Evolutionary conservation across 768 basidiomycete genomes (phyloP).

Genomic region (Obba rivulosa): DNA sequence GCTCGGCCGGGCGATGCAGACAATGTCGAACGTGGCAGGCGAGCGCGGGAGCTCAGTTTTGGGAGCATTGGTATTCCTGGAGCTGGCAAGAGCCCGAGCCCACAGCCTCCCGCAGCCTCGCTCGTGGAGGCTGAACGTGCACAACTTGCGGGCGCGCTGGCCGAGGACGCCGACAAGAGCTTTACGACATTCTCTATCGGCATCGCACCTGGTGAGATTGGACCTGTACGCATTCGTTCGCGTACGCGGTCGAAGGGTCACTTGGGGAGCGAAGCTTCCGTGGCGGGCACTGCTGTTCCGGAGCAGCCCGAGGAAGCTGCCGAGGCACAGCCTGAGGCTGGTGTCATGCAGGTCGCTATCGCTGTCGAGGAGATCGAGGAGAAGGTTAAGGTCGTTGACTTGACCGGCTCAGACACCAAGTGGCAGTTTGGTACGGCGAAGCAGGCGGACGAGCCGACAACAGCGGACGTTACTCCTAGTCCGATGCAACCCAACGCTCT

Average conservation of each 20-base stretch:
- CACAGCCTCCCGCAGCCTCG: slow-evolving; percentile 3
- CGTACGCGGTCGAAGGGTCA: slow-evolving; percentile 20
- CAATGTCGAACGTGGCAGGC: slow-evolving; percentile 10
- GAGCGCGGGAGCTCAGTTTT: slow-evolving; percentile 38
- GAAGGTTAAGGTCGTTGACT: slow-evolving; percentile 26
- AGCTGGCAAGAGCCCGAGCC: slow-evolving; percentile 12
- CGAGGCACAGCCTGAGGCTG: slow-evolving; percentile 2
- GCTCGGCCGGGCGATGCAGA: neutral
- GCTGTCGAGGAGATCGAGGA: slow-evolving; percentile 5
- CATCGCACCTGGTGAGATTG: slow-evolving; percentile 32
- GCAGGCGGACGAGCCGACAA: slow-evolving; percentile 1
- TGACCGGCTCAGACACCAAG: slow-evolving; percentile 28
- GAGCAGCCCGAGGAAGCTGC: slow-evolving; percentile 1
- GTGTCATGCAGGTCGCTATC: neutral
- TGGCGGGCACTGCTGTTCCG: slow-evolving; percentile 1
- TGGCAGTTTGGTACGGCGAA: slow-evolving; percentile 57
- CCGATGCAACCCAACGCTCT: no score
- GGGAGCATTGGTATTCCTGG: slow-evolving; percentile 41
- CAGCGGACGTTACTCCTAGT: neutral
- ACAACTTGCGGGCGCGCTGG: neutral
- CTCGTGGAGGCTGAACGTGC: slow-evolving; percentile 1
- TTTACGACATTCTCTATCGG: slow-evolving; percentile 42
- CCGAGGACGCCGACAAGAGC: slow-evolving; percentile 23
- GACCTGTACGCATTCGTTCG: slow-evolving; percentile 24
- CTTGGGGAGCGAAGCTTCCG: slow-evolving; percentile 5